A percentile compares a stretch with the other conserved stretches of the same genome.
Conservation (phyloP, 345 rosid genomes). For the Citrus reticulata region DNA sequence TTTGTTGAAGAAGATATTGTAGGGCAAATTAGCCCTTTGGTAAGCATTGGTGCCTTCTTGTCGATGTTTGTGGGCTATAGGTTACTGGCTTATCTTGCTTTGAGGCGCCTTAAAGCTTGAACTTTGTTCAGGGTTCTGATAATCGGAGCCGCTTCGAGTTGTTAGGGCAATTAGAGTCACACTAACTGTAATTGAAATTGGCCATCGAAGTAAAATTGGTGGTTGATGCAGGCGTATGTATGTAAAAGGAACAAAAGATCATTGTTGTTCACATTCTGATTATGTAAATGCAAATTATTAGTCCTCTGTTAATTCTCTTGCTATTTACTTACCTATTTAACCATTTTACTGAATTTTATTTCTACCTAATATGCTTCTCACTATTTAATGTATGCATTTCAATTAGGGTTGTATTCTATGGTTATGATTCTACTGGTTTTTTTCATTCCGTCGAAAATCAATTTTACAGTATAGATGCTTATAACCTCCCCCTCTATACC, state of each 20-base stretch:
- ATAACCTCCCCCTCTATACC: too few species aligned
- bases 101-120: constrained; percentile 53
- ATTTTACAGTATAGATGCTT: too few species aligned
- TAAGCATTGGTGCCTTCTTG: constrained; percentile 43
- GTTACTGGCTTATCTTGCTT: constrained; percentile 71
- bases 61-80: constrained; percentile 84
- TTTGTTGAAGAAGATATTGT: constrained; percentile 59
- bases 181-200: constrained; percentile 1
- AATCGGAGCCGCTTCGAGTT: neutral
- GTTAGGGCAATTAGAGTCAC: neutral
- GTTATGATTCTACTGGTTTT: too few species aligned
- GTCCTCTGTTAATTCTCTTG: neutral
- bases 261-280: neutral
- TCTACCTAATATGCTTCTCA: neutral
- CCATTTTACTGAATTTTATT: neutral
- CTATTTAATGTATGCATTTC: too few species aligned
- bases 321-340: constrained; percentile 2
- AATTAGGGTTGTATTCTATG: too few species aligned
- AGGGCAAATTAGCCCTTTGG: constrained; percentile 53
- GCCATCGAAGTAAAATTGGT: neutral
- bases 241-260: neutral
- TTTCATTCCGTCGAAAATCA: too few species aligned
- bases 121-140: neutral
- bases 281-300: neutral
- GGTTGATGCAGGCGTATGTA: neutral